phyloP scores from a whole-genome alignment of 768 basidiomycete genomes.

The Psilocybe cubensis region DNA sequence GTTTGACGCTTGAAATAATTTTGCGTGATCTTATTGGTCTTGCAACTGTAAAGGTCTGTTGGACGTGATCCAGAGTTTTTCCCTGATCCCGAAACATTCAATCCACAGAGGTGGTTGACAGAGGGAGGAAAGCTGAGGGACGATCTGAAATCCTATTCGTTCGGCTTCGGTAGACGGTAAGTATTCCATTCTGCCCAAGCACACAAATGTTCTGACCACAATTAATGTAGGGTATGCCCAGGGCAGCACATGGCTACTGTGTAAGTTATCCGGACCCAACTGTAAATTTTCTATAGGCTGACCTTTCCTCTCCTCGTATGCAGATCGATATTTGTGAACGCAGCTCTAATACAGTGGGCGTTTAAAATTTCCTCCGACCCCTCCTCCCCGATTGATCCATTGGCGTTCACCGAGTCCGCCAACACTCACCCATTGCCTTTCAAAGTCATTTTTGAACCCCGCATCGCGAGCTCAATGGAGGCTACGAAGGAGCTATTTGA shows the following conservation, averaged over 20 bases:
- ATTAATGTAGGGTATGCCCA: conserved; percentile 56
- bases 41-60: conserved; percentile 38
- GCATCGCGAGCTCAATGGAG: conserved; percentile 35
- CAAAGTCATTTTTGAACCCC: conserved; percentile 56
- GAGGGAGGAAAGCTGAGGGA: conserved; percentile 48
- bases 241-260: conserved; percentile 62
- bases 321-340: conserved; percentile 68
- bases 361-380: conserved; percentile 60
- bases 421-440: conserved; percentile 70
- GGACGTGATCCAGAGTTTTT: conserved; percentile 61
- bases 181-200: conserved; percentile 2
- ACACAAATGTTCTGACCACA: too few species aligned
- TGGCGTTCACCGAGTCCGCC: conserved; percentile 65
- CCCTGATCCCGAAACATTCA: conserved; percentile 60
- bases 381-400: conserved; percentile 56
- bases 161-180: conserved; percentile 57
- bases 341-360: conserved; percentile 66
- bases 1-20: not conserved
- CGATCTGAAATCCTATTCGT: conserved; percentile 55
- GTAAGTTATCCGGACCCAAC: conserved; percentile 25
- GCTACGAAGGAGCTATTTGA: conserved; percentile 43
- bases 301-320: not conserved
- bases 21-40: not conserved
- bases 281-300: too few species aligned
- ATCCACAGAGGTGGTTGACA: conserved; percentile 61